These are phyloP conservation scores for Ceratobasidium sp. DNA, from an alignment of 1,284 basidiomycete species.

Conservation along the genomic window DNA sequence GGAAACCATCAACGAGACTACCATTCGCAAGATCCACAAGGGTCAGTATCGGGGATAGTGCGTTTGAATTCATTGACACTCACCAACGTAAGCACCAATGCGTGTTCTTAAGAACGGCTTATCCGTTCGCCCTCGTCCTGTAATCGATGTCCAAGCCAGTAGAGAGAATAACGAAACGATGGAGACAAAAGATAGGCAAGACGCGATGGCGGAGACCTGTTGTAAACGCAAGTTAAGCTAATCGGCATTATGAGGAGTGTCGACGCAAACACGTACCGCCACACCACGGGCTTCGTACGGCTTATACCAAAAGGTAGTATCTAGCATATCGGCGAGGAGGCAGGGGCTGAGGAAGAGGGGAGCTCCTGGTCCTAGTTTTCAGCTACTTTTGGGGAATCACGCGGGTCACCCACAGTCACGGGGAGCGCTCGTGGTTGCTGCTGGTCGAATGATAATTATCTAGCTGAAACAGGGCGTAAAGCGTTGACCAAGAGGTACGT, in stretches of 20 bases:
- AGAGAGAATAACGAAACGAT: constrained; percentile 6
- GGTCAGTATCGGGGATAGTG: not conserved
- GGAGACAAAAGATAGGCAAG: constrained; percentile 33
- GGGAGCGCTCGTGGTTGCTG: not conserved
- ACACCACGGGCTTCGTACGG: constrained; percentile 38
- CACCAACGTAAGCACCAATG: constrained; percentile 36
- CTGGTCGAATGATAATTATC: too few relatives aligned
- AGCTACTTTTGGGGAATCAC: constrained; percentile 7
- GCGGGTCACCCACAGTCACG: constrained; percentile 27
- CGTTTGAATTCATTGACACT: not conserved
- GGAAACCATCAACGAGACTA: constrained; percentile 57
- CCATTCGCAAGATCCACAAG: not conserved
- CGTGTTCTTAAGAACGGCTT: constrained; percentile 32
- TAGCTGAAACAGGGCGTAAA: too few relatives aligned
- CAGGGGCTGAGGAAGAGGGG: not conserved
- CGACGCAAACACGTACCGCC: constrained; percentile 8
- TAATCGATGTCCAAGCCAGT: constrained; percentile 32
- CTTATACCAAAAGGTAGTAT: constrained; percentile 30
- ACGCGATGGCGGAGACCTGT: constrained; percentile 30
- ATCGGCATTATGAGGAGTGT: not conserved
- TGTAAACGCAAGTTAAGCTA: not conserved
- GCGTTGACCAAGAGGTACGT: too few relatives aligned
- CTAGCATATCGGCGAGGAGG: constrained; percentile 19
- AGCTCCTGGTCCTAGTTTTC: constrained; percentile 26
- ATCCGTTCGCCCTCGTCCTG: constrained; percentile 33